Conservation (phyloP, 495 filamentous ascomycete species). For the Penicillium roqueforti region DNA sequence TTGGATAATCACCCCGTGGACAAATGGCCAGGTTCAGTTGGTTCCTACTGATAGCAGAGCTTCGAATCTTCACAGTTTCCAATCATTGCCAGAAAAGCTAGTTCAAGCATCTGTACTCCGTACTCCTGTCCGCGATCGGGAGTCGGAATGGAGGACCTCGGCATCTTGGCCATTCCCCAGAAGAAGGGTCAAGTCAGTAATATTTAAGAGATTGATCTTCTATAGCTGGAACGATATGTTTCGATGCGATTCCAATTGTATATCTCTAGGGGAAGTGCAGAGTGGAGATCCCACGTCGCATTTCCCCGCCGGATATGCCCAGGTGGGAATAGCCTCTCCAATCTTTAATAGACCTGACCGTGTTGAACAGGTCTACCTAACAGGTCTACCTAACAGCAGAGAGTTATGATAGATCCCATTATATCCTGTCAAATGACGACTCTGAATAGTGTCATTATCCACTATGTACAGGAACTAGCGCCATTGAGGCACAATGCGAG, state of each 20-base stretch:
- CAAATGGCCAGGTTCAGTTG: not conserved
- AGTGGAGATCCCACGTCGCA: no score
- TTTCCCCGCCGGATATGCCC: no score
- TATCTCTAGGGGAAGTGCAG: no score
- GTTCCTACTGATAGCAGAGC: not conserved
- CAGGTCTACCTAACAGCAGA: no score
- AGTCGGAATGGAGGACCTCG: not conserved
- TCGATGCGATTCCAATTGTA: no score
- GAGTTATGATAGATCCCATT: not conserved
- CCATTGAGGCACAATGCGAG: conserved; percentile 1
- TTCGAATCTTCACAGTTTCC: not conserved
- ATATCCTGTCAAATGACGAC: not conserved
- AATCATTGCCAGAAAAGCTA: not conserved
- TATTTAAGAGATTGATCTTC: not conserved
- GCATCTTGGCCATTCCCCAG: not conserved
- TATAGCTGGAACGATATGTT: not conserved
- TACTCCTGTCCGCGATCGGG: not conserved
- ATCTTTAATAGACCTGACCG: not conserved
- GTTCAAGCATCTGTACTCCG: not conserved
- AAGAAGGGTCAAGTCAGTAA: not conserved
- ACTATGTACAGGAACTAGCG: conserved; percentile 6
- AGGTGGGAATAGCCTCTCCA: not conserved
- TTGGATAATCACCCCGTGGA: not conserved
- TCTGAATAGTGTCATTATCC: conserved; percentile 13
- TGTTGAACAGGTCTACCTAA: not conserved